Percentiles rank a stretch among this genome's conserved stretches.
These are phyloP conservation scores for Mycena galericulata DNA, from an alignment of 768 basidiomycete species.

Conservation along the genomic window DNA sequence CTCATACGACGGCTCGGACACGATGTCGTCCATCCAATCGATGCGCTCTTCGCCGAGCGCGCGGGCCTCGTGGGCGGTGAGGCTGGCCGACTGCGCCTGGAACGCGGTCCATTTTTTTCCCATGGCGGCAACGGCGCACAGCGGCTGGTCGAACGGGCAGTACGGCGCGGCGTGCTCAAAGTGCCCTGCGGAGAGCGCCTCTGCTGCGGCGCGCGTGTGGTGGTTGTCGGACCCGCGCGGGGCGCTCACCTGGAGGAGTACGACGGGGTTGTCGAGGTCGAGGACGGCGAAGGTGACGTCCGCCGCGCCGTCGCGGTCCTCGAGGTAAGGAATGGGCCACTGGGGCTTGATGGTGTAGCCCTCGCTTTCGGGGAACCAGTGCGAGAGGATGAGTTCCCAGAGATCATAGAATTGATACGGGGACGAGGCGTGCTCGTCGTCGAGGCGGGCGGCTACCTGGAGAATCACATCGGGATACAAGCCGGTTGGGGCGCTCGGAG, in stretches of 20 bases:
- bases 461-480: conserved; percentile 31
- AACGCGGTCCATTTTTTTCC: conserved; percentile 34
- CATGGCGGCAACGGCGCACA: conserved; percentile 34
- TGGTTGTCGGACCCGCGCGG: conserved; percentile 29
- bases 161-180: conserved; percentile 36
- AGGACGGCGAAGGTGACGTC: conserved; percentile 30
- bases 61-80: conserved; percentile 28
- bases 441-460: conserved; percentile 25
- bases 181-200: conserved; percentile 19
- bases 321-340: conserved; percentile 33
- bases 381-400: conserved; percentile 31
- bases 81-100: conserved; percentile 18
- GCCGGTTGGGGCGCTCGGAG: conserved; percentile 17
- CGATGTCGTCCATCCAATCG: conserved; percentile 36
- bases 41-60: conserved; percentile 27
- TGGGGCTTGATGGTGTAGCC: conserved; percentile 25
- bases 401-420: conserved; percentile 30
- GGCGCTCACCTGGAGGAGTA: conserved; percentile 33
- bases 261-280: conserved; percentile 15
- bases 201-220: conserved; percentile 27
- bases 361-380: conserved; percentile 33
- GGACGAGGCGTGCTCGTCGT: conserved; percentile 20
- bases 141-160: conserved; percentile 18
- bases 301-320: conserved; percentile 19
- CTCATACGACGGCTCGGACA: conserved; percentile 33